Evolutionary conservation across 306 rosid genomes (phyloP).

Genomic region (Rosa multiflora): DNA sequence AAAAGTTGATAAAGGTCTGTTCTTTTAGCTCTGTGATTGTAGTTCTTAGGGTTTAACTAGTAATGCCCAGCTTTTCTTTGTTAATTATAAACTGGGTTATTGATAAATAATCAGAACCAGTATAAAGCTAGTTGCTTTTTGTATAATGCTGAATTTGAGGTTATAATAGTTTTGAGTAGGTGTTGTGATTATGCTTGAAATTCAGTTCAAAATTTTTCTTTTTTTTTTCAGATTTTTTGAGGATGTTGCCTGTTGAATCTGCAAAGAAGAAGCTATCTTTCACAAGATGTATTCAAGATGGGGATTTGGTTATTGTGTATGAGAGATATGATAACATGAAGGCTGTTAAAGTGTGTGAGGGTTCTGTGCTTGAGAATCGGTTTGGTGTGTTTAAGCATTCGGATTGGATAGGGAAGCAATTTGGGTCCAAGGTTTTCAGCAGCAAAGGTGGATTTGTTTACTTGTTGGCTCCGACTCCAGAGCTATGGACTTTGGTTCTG

Average conservation of each 20-base stretch:
- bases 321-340: slow-evolving; percentile 79
- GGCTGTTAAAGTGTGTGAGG: slow-evolving; percentile 62
- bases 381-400: slow-evolving; percentile 79
- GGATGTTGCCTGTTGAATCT: slow-evolving; percentile 59
- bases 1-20: background rate
- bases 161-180: background rate
- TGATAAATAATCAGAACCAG: background rate
- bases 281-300: slow-evolving; percentile 44
- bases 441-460: slow-evolving; percentile 79
- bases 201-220: background rate
- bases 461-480: slow-evolving; percentile 87
- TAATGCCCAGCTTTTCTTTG: background rate
- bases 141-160: background rate
- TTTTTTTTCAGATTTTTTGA: slow-evolving; percentile 11
- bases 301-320: slow-evolving; percentile 77
- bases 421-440: slow-evolving; percentile 79
- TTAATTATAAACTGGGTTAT: background rate
- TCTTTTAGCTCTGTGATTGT: background rate
- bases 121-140: background rate
- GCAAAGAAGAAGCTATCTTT: slow-evolving; percentile 59
- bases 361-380: slow-evolving; percentile 70
- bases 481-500: slow-evolving; percentile 81
- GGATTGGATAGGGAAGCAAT: slow-evolving; percentile 87
- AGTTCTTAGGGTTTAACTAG: background rate
- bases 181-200: background rate